These are phyloP conservation scores for Russula compacta DNA, from an alignment of 768 basidiomycete species.

Conservation along the genomic window DNA sequence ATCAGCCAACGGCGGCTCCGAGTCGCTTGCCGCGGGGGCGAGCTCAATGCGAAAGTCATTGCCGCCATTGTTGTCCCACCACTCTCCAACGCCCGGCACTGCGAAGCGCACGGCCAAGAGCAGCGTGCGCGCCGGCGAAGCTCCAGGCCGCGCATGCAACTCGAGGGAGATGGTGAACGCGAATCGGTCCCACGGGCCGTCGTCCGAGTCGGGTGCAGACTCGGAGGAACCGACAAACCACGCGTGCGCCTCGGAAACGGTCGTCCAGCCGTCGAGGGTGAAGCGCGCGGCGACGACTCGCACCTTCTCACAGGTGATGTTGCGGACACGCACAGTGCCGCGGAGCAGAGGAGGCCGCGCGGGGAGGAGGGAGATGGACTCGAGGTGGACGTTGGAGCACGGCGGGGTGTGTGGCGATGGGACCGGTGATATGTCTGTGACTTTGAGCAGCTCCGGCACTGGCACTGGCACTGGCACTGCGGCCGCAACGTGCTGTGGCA, in stretches of 20 bases:
- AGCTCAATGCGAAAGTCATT: too few species aligned
- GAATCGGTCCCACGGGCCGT: constrained; percentile 57
- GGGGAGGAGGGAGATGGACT: too few species aligned
- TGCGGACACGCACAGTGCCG: constrained; percentile 71
- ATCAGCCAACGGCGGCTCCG: too few species aligned
- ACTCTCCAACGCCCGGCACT: constrained; percentile 54
- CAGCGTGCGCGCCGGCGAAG: constrained; percentile 70
- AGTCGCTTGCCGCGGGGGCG: too few species aligned
- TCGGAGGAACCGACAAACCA: constrained; percentile 40
- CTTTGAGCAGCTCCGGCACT: too few species aligned
- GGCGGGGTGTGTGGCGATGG: too few species aligned
- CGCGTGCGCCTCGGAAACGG: constrained; percentile 85
- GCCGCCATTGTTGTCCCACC: constrained; percentile 88
- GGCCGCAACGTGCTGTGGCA: background rate
- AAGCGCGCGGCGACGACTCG: constrained; percentile 67
- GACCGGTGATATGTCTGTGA: too few species aligned
- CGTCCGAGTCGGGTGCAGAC: constrained; percentile 24
- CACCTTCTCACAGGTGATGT: constrained; percentile 79
- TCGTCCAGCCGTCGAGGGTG: constrained; percentile 93
- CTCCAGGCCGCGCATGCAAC: constrained; percentile 52
- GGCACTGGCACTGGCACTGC: too few species aligned
- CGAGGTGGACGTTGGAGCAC: too few species aligned
- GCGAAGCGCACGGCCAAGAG: constrained; percentile 67
- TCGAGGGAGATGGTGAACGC: constrained; percentile 65
- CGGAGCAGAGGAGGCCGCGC: too few species aligned